Percentiles rank a stretch among this genome's conserved stretches.
phyloP scores from a whole-genome alignment of 169 alveolate genomes.

The Pseudocohnilembus persalinus region DNA sequence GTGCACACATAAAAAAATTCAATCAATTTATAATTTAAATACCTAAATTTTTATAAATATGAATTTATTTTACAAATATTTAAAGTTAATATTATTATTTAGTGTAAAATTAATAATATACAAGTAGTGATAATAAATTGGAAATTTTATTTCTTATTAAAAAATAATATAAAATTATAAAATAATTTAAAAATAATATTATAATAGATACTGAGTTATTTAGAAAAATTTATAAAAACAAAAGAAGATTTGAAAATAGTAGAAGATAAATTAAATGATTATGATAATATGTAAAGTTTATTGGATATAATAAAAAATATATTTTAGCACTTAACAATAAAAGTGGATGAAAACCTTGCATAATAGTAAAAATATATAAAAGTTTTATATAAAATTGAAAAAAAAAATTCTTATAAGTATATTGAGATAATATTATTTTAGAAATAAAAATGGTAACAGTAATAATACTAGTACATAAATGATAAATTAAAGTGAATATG shows the following conservation, averaged over 20 bases:
- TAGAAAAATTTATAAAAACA: conserved; percentile 39
- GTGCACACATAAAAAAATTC: no score
- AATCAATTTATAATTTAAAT: no score
- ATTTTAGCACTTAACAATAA: conserved; percentile 22
- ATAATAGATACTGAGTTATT: conserved; percentile 22
- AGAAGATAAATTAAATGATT: conserved; percentile 39
- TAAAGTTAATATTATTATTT: no score
- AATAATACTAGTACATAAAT: background rate
- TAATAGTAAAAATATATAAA: conserved; percentile 11
- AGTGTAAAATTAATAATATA: no score
- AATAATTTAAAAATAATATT: no score
- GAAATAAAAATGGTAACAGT: background rate
- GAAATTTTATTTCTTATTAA: no score
- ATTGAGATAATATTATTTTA: background rate
- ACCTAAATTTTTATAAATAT: no score
- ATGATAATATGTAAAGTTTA: conserved; percentile 24
- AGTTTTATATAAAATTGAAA: background rate
- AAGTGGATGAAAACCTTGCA: conserved; percentile 29
- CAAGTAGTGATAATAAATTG: no score
- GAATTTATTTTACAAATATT: no score
- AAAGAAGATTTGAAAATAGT: conserved; percentile 42
- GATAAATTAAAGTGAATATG: conserved; percentile 41
- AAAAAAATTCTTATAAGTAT: background rate
- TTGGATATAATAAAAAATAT: conserved; percentile 32
- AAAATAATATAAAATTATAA: no score